A percentile compares a stretch with the other conserved stretches of the same genome.
phyloP scores from a whole-genome alignment of 257 asterid genomes.

The Solanum commersonii region DNA sequence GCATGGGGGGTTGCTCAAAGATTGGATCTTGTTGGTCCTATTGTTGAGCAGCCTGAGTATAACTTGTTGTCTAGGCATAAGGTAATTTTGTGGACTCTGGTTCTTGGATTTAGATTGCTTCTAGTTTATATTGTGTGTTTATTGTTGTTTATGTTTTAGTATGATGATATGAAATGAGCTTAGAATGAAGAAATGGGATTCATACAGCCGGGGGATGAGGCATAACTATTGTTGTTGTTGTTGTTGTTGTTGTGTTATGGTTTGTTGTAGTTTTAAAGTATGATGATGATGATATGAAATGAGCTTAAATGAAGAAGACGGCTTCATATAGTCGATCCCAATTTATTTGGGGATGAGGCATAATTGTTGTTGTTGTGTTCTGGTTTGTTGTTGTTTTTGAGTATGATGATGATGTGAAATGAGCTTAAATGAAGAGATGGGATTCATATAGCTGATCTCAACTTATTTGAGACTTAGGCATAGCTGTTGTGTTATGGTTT shows the following conservation, averaged over 20 bases:
- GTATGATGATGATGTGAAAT: background rate
- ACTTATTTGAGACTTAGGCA: background rate
- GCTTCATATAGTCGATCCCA: background rate
- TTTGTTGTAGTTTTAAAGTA: background rate
- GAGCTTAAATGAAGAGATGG: background rate
- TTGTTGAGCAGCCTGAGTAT: constrained; percentile 97
- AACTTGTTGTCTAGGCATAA: constrained; percentile 78
- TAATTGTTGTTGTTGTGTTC: background rate
- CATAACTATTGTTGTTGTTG: no score
- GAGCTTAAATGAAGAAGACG: background rate
- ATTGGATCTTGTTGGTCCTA: constrained; percentile 86
- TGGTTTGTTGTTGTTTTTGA: background rate
- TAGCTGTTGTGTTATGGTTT: background rate
- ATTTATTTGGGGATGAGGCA: background rate
- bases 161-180: background rate
- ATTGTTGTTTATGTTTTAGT: background rate
- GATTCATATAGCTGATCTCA: background rate
- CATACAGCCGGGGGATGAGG: background rate
- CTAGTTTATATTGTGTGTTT: background rate
- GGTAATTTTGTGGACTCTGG: constrained; percentile 18
- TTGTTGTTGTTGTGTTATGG: background rate
- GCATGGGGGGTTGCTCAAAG: constrained; percentile 88
- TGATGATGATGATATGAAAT: background rate
- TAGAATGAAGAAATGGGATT: background rate
- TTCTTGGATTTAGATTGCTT: background rate